Conservation (phyloP, 352 stramenopile genomes). For the Globisporangium canariense region DNA sequence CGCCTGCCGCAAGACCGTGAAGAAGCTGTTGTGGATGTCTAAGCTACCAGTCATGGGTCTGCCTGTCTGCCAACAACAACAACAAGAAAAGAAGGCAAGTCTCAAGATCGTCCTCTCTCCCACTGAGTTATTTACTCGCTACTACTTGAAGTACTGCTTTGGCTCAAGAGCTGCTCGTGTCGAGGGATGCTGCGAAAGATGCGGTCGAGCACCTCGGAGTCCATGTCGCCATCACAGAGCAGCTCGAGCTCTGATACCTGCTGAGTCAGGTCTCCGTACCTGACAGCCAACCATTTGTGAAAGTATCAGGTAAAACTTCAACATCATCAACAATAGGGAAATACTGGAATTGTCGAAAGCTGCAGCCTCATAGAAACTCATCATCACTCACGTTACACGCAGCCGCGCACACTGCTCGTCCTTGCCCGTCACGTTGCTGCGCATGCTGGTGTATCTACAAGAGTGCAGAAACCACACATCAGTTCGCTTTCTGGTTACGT, state of each 20-base stretch:
- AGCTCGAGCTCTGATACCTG: slow-evolving; percentile 40
- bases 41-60: slow-evolving; percentile 4
- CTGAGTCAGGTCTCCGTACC: slow-evolving; percentile 35
- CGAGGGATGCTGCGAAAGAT: slow-evolving; percentile 46
- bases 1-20: slow-evolving; percentile 59
- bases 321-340: neutral
- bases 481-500: neutral
- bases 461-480: neutral
- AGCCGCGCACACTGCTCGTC: slow-evolving; percentile 18
- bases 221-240: slow-evolving; percentile 35
- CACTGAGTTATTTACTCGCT: slow-evolving; percentile 4
- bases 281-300: slow-evolving; percentile 13
- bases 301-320: neutral
- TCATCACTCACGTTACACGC: slow-evolving; percentile 13
- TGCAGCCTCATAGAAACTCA: neutral
- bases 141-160: neutral
- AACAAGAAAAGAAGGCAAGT: neutral
- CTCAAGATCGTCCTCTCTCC: neutral
- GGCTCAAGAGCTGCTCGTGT: slow-evolving; percentile 28
- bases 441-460: slow-evolving; percentile 31
- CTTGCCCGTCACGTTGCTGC: slow-evolving; percentile 26
- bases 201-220: slow-evolving; percentile 35
- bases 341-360: neutral
- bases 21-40: slow-evolving; percentile 74
- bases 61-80: too few relatives aligned